Evolutionary conservation across 495 filamentous ascomycete species (phyloP), one percentile per base, ranked within the genome.

Genomic region (Cercophora scortea): DNA sequence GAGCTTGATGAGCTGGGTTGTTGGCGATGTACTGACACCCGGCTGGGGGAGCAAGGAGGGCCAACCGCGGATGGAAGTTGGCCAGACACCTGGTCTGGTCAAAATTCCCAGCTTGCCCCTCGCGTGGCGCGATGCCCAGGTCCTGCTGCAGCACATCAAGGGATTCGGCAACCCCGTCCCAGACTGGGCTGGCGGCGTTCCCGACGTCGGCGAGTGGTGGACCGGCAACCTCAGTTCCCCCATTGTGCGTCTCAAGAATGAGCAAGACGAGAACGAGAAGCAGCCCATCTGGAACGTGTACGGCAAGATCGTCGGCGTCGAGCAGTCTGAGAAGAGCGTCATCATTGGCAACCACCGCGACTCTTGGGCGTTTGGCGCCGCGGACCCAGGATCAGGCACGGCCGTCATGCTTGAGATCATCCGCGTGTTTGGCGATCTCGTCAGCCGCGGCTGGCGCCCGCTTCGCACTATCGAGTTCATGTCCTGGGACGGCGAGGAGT

Each of bases 301-400:
- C 46, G 93, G 87, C 18, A 76, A 79, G 44, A 92, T 98, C 47
- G 59, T 71, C 4, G 93, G 93, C n/a, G 65, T 86, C 32, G 93
- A 97, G 59, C 83, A 90, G 57, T 75, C 72, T 3, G 82, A 90
- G 47, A 95, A 96, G 69, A 85, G 84, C 45, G 84, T 98, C 61
- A 87, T 95, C 49, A 78, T 98, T 50, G 94, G 93, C 19, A 95
- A 90, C 63, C 93, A 96, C 64, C 88, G 93, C 16, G 93, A 98
- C 64, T 84, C 90, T 8, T 96, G 88, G 89, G 86, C 89, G 49
- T 87, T 94, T 61, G 92, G 94, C 3, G 89, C 89, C 49, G 80
- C 81, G 1, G 86, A 90, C 55, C 88, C 94, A 0, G 87, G 88
- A 51, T 89, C 87, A 47, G 94, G 92, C 12, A 96, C 91, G 0